phyloP scores from a whole-genome alignment of 257 asterid genomes.

The Cinchona pubescens region DNA sequence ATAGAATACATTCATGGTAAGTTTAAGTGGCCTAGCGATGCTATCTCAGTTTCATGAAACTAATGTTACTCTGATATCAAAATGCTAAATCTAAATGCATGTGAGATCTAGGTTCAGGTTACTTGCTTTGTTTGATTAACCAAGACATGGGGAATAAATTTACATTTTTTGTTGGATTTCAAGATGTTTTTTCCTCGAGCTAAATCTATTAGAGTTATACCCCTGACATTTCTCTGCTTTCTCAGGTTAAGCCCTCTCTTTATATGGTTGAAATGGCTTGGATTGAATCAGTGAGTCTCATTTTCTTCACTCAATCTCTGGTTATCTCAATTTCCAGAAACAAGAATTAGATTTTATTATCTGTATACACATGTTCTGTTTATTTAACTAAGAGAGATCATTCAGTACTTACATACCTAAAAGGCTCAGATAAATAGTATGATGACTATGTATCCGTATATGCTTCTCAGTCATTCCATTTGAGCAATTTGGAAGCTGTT shows the following conservation, averaged over 20 bases:
- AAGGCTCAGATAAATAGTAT: slow-evolving; percentile 1
- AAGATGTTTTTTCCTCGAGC: background rate
- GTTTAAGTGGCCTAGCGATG: background rate
- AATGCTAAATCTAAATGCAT: background rate
- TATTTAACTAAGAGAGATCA: background rate
- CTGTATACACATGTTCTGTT: background rate
- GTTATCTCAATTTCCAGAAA: background rate
- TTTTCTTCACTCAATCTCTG: slow-evolving; percentile 2
- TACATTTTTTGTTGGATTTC: background rate
- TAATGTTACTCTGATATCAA: background rate
- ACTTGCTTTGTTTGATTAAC: background rate
- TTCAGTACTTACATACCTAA: background rate
- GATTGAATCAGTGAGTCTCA: slow-evolving; percentile 67
- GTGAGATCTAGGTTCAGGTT: background rate
- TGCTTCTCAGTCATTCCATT: slow-evolving; percentile 54
- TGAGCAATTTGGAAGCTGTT: slow-evolving; percentile 78
- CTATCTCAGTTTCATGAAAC: background rate
- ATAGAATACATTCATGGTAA: background rate
- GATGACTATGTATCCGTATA: slow-evolving; percentile 15
- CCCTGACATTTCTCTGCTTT: slow-evolving; percentile 11
- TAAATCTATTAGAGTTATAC: background rate
- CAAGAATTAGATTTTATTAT: background rate
- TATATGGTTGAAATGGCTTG: slow-evolving; percentile 86
- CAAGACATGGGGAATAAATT: background rate
- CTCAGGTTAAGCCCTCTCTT: slow-evolving; percentile 79